Conservation (phyloP, 179 eudicot species). For the Drosera spatulata region DNA sequence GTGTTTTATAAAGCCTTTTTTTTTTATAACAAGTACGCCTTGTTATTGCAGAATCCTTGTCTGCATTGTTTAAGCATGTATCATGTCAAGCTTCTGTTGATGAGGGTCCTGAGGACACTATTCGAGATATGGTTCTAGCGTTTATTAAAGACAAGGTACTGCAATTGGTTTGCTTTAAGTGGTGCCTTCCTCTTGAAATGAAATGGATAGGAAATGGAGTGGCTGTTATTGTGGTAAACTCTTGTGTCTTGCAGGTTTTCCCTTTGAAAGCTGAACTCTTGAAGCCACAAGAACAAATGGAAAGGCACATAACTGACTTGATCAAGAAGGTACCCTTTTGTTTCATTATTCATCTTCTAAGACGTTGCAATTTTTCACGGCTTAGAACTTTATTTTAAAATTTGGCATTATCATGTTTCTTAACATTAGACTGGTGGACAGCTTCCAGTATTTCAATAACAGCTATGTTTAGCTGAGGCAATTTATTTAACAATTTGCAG, state of each 20-base stretch:
- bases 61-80: constrained; percentile 86
- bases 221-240: background rate
- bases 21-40: too few relatives aligned
- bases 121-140: constrained; percentile 70
- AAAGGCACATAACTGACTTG: constrained; percentile 91
- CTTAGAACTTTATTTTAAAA: background rate
- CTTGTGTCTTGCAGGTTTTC: constrained; percentile 47
- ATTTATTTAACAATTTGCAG: constrained; percentile 28
- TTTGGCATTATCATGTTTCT: background rate
- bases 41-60: constrained; percentile 74
- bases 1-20: too few relatives aligned
- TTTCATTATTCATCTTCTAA: background rate
- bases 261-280: constrained; percentile 82
- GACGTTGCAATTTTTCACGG: background rate
- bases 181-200: constrained; percentile 2
- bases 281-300: constrained; percentile 95
- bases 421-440: background rate
- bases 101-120: constrained; percentile 75
- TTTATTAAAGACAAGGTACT: constrained; percentile 87
- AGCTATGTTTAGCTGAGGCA: background rate
- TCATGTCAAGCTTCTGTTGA: constrained; percentile 39
- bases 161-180: constrained; percentile 4
- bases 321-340: constrained; percentile 55
- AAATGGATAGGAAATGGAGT: background rate
- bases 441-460: background rate